These are phyloP conservation scores for Hypoxylon intermedium DNA, from an alignment of 495 filamentous ascomycete genomes.

Conservation along the genomic window DNA sequence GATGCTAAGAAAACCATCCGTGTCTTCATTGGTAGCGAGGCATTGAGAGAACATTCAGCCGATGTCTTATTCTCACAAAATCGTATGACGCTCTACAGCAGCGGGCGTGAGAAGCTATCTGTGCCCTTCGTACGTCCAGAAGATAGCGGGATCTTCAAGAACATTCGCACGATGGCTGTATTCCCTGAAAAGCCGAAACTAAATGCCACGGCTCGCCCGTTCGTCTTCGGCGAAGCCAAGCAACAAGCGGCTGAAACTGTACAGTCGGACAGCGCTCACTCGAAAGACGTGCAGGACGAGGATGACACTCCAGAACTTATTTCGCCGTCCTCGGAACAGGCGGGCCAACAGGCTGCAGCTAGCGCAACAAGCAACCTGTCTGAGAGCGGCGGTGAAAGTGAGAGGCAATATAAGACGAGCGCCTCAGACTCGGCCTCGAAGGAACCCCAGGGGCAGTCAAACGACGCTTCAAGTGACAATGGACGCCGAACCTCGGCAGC, in stretches of 20 bases:
- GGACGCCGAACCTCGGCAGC: slow-evolving; percentile 54
- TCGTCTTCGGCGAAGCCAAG: slow-evolving; percentile 49
- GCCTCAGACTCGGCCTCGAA: slow-evolving; percentile 40
- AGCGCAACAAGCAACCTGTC: slow-evolving; percentile 44
- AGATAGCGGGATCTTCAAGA: slow-evolving; percentile 79
- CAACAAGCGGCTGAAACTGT: slow-evolving; percentile 23
- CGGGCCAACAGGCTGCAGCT: slow-evolving; percentile 42
- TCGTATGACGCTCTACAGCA: slow-evolving; percentile 82
- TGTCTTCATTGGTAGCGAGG: slow-evolving; percentile 86
- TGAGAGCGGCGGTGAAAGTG: slow-evolving; percentile 50
- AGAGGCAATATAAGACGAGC: slow-evolving; percentile 39
- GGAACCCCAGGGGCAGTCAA: slow-evolving; percentile 38
- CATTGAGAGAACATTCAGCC: slow-evolving; percentile 83
- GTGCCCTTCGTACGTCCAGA: slow-evolving; percentile 95
- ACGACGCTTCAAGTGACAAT: slow-evolving; percentile 37
- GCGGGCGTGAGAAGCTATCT: slow-evolving; percentile 85
- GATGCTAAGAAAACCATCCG: slow-evolving; percentile 68
- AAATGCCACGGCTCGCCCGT: slow-evolving; percentile 59
- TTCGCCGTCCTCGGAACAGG: slow-evolving; percentile 43
- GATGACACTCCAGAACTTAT: slow-evolving; percentile 26
- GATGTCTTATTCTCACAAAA: slow-evolving; percentile 94
- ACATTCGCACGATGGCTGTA: slow-evolving; percentile 67
- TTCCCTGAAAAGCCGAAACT: slow-evolving; percentile 56
- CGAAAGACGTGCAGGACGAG: slow-evolving; percentile 24
- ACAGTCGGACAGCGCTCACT: slow-evolving; percentile 24